Evolutionary conservation across 1,139 yeast genomes (phyloP).

Genomic region (Meyerozyma elateridarum): DNA sequence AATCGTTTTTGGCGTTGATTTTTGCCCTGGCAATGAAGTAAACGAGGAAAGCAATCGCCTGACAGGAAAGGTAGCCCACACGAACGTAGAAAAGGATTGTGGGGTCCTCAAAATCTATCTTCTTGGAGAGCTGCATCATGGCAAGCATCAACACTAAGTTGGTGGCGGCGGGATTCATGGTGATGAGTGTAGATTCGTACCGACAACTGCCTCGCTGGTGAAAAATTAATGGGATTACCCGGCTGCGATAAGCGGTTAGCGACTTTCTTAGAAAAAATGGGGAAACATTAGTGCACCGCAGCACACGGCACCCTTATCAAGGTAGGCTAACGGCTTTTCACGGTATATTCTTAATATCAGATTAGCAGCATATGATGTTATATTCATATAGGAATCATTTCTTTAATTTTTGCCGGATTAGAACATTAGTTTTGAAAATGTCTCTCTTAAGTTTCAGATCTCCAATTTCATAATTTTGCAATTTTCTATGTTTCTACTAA

Average conservation of each 20-base stretch:
- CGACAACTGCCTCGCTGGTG: slow-evolving; percentile 2
- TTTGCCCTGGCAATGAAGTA: slow-evolving; percentile 60
- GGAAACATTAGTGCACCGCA: too few relatives aligned
- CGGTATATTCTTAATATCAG: too few relatives aligned
- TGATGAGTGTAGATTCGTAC: slow-evolving; percentile 8
- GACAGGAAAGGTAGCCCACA: slow-evolving; percentile 63
- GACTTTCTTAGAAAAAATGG: too few relatives aligned
- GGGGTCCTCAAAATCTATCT: slow-evolving; percentile 86
- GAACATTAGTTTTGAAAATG: too few relatives aligned
- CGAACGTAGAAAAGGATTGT: slow-evolving; percentile 72
- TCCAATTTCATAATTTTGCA: too few relatives aligned
- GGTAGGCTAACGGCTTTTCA: too few relatives aligned
- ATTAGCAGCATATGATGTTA: too few relatives aligned
- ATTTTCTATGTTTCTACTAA: too few relatives aligned
- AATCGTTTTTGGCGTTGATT: slow-evolving; percentile 75
- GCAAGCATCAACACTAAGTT: slow-evolving; percentile 89
- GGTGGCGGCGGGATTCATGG: slow-evolving; percentile 81
- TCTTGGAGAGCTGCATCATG: slow-evolving; percentile 95
- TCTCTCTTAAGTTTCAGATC: too few relatives aligned
- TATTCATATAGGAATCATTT: too few relatives aligned
- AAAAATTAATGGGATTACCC: slow-evolving; percentile 1
- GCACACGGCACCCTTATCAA: too few relatives aligned
- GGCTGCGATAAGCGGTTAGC: slow-evolving; percentile 3
- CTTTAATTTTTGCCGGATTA: too few relatives aligned
- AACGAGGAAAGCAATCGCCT: slow-evolving; percentile 57